A percentile compares a stretch with the other conserved stretches of the same genome.
These are phyloP conservation scores for Hypoxylon sp. DNA, from an alignment of 2,329 filamentous ascomycete species.

Conservation along the genomic window DNA sequence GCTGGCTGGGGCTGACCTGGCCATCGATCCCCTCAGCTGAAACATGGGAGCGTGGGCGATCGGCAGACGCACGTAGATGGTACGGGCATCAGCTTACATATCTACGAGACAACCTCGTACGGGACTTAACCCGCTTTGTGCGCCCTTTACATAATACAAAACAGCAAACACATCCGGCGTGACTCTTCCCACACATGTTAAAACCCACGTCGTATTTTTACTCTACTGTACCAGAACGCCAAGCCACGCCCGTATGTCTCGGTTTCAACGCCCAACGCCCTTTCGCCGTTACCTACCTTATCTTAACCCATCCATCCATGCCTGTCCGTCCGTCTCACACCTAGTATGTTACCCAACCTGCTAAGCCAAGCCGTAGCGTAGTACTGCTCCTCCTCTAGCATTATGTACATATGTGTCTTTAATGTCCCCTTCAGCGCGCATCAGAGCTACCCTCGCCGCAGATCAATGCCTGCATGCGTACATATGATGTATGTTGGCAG, in stretches of 20 bases:
- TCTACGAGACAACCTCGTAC: not conserved
- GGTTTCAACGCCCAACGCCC: not conserved
- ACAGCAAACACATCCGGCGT: not conserved
- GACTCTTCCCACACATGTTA: not conserved
- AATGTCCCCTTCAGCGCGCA: not conserved
- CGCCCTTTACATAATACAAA: slow-evolving; percentile 10
- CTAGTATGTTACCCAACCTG: not conserved
- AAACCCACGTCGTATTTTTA: slow-evolving; percentile 1
- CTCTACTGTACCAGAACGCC: not conserved
- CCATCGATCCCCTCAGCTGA: not conserved
- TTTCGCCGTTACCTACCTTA: not conserved
- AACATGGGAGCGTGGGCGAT: slow-evolving; percentile 2
- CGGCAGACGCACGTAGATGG: not conserved
- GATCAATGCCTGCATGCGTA: not conserved
- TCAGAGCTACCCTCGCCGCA: not conserved
- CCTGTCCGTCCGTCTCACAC: not conserved
- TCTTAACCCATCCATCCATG: not conserved
- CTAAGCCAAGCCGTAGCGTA: slow-evolving; percentile 1
- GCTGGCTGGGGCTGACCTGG: not conserved
- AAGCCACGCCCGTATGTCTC: slow-evolving; percentile 1
- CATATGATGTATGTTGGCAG: not conserved
- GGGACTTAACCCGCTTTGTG: not conserved
- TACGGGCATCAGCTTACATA: not conserved
- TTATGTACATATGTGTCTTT: not conserved
- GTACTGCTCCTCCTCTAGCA: not conserved